These are phyloP conservation scores for Capniomyces stellatus DNA, from an alignment of 371 early-diverging fungal species.

Conservation along the genomic window DNA sequence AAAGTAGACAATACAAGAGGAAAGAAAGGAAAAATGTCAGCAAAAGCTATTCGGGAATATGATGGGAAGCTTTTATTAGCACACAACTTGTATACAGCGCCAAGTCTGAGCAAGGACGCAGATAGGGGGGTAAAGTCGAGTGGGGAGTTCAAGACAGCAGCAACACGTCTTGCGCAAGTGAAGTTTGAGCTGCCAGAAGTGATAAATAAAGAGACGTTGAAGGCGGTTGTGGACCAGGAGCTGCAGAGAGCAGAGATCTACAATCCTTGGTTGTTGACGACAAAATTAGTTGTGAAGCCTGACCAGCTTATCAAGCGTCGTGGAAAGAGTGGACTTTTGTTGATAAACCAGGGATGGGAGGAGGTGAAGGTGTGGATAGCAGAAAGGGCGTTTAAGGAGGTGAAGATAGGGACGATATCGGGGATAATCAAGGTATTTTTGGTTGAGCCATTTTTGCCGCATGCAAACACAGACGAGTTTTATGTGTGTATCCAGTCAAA, in stretches of 20 bases:
- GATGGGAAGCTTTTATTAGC: slow-evolving; percentile 90
- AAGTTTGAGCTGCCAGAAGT: slow-evolving; percentile 45
- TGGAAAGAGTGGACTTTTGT: slow-evolving; percentile 84
- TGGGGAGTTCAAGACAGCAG: slow-evolving; percentile 44
- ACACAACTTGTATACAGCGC: slow-evolving; percentile 64
- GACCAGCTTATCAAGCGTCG: slow-evolving; percentile 94
- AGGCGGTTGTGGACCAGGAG: slow-evolving; percentile 15
- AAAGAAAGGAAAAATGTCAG: slow-evolving; percentile 47
- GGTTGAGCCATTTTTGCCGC: slow-evolving; percentile 91
- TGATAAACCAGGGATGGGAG: slow-evolving; percentile 75
- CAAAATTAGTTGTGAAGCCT: slow-evolving; percentile 85
- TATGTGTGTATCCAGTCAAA: slow-evolving; percentile 92
- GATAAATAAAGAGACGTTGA: slow-evolving; percentile 19
- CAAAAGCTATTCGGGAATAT: slow-evolving; percentile 91
- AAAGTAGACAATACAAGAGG: neutral
- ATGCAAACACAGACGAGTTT: slow-evolving; percentile 78
- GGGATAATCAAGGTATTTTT: slow-evolving; percentile 86
- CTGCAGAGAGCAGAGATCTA: slow-evolving; percentile 36
- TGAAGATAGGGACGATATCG: slow-evolving; percentile 62
- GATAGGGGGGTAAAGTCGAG: slow-evolving; percentile 11
- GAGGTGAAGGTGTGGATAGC: slow-evolving; percentile 76
- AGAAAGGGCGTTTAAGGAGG: slow-evolving; percentile 64
- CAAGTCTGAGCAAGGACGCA: slow-evolving; percentile 22
- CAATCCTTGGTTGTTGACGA: slow-evolving; percentile 69
- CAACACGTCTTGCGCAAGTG: slow-evolving; percentile 60